These are phyloP conservation scores for Curvularia lunata DNA, from an alignment of 2,329 filamentous ascomycete genomes.

Conservation along the genomic window DNA sequence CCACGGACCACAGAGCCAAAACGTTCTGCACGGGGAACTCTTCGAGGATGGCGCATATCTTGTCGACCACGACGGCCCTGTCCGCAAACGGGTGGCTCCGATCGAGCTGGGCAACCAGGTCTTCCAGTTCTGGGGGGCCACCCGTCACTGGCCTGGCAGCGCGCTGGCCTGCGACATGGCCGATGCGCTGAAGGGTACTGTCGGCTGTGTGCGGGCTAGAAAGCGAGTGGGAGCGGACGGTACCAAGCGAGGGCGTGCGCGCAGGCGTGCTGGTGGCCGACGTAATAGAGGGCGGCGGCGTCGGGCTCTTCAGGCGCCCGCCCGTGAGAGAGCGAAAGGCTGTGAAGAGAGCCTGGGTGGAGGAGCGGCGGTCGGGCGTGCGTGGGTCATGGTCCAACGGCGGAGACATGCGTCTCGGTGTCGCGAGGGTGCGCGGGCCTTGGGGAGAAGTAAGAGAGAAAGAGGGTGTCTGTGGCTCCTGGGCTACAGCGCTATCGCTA, in stretches of 20 bases:
- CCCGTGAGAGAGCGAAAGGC: conserved; percentile 48
- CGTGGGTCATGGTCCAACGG: conserved; percentile 43
- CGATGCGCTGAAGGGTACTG: conserved; percentile 36
- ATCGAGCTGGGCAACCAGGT: conserved; percentile 42
- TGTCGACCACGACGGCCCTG: conserved; percentile 40
- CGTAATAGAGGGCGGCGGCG: conserved; percentile 40
- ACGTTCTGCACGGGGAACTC: conserved; percentile 48
- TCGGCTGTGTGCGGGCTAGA: conserved; percentile 36
- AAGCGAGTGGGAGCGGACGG: conserved; percentile 28
- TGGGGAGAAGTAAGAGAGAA: neutral
- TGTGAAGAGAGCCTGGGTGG: conserved; percentile 47
- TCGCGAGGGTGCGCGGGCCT: conserved; percentile 4
- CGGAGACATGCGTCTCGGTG: conserved; percentile 47
- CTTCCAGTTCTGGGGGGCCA: conserved; percentile 46
- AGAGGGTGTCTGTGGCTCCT: neutral
- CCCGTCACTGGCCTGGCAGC: conserved; percentile 36
- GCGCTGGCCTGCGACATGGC: conserved; percentile 29
- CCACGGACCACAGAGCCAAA: conserved; percentile 46
- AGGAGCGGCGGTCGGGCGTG: conserved; percentile 49
- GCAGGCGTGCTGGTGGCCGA: conserved; percentile 40
- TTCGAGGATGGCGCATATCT: conserved; percentile 44
- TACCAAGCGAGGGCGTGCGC: conserved; percentile 38
- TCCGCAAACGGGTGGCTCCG: conserved; percentile 34
- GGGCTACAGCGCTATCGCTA: neutral
- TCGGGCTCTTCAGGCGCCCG: conserved; percentile 44